A percentile compares a stretch with the other conserved stretches of the same genome.
Conservation (phyloP, 768 basidiomycete species). For the Sutorius australiensis region DNA sequence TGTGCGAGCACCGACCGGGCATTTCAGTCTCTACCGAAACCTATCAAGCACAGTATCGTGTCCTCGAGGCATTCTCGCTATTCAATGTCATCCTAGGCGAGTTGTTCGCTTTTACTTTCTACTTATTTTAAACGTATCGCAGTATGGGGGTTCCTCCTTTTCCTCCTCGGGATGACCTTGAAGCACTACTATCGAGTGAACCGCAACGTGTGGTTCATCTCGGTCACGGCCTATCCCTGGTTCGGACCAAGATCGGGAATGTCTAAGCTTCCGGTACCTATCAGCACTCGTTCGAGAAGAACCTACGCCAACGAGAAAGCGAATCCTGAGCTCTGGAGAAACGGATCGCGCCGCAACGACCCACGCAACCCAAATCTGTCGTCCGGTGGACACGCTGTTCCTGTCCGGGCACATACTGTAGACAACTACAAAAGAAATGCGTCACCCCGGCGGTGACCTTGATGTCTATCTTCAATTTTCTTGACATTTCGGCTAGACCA, state of each 20-base stretch:
- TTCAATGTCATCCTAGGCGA: constrained; percentile 70
- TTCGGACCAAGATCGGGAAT: constrained; percentile 44
- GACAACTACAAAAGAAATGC: constrained; percentile 40
- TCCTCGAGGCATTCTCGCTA: constrained; percentile 74
- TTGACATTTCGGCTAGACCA: constrained; percentile 11
- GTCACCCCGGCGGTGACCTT: constrained; percentile 43
- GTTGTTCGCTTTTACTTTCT: constrained; percentile 21
- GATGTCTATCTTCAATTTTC: constrained; percentile 4
- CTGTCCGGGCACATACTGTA: constrained; percentile 26
- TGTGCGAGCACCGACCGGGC: constrained; percentile 1
- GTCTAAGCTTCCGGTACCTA: constrained; percentile 42
- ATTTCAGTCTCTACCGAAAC: constrained; percentile 73
- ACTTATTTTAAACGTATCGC: constrained; percentile 18
- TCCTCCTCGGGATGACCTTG: constrained; percentile 43
- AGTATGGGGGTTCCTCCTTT: constrained; percentile 48
- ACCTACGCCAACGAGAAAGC: constrained; percentile 28
- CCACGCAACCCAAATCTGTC: constrained; percentile 20
- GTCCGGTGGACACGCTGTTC: constrained; percentile 19
- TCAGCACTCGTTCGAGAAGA: constrained; percentile 36
- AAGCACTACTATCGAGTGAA: constrained; percentile 42
- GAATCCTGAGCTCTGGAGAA: constrained; percentile 20
- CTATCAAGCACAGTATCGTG: constrained; percentile 86
- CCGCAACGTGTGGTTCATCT: constrained; percentile 60
- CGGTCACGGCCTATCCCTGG: constrained; percentile 72
- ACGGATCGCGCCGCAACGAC: constrained; percentile 17